Evolutionary conservation across 345 rosid genomes (phyloP), one percentile per base, ranked within the genome.

Genomic region (Schrenkiella parvula): DNA sequence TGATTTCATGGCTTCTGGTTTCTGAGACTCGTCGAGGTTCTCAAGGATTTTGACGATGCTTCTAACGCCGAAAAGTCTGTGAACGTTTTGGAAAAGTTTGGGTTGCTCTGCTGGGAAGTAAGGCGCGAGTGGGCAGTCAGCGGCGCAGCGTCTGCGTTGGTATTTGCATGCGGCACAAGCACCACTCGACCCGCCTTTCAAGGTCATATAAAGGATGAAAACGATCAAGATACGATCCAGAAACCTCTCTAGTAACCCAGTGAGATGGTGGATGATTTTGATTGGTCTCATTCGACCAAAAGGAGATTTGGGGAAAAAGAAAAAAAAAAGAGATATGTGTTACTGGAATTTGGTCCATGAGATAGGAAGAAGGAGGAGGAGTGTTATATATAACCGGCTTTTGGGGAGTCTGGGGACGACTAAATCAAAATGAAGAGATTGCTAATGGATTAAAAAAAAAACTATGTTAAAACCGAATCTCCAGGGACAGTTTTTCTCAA

Each of bases 101-200:
- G 96, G 90, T 22, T 88, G 86, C 57, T 92, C 96, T 0, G 99
- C 80, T 2, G 93, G 97, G 68, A 92, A 92, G 64, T 86, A 95
- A 2, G 96, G 97, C 0, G 97, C 90, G 2, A 95, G 70, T 4
- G 80, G 93, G 46, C 99, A 95, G 37, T 88, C 88, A 0, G 86
- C 41, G 4, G 80, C 60, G 80, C 99, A 95, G 68, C 85, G 86
- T 59, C 93, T 77, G 18, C 97, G 77, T 59, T 83, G 98, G 84
- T 85, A 88, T 76, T 95, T 95, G 91, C 99, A 95, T 8, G 89
- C 89, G 22, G 98, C 99, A 42, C 99, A 95, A 12, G 99, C 99
- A 18, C 86, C 92, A 81, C 91, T 86, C 62, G 87, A 77, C 81
- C 97, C 92, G 21, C 96, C 96, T 80, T 91, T 89, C 0, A 88